phyloP scores from a whole-genome alignment of 768 basidiomycete species.

The Boletus rubroflammeus region DNA sequence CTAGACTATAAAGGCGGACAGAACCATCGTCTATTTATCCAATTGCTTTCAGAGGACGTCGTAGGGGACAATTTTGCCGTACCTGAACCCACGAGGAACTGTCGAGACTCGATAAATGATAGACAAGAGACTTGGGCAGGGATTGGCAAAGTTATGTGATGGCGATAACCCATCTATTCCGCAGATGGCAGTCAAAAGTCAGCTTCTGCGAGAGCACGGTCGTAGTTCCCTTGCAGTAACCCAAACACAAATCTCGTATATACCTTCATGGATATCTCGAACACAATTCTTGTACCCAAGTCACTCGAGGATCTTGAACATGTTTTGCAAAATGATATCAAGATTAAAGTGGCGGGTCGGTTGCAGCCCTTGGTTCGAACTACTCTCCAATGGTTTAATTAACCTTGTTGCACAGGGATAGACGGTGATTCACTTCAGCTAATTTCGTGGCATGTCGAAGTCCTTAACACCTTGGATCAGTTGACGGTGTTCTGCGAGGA shows the following conservation, averaged over 20 bases:
- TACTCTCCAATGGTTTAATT: background rate
- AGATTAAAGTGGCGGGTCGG: constrained; percentile 92
- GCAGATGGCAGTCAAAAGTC: background rate
- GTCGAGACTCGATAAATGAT: constrained; percentile 44
- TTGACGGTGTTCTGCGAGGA: constrained; percentile 92
- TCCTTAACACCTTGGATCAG: constrained; percentile 37
- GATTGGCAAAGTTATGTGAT: constrained; percentile 32
- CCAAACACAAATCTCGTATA: background rate
- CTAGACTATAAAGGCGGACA: constrained; percentile 60
- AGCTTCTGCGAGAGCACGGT: no score
- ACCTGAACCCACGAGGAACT: constrained; percentile 65
- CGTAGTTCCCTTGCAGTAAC: background rate
- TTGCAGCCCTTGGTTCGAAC: constrained; percentile 6
- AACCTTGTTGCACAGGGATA: constrained; percentile 39
- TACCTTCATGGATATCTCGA: constrained; percentile 12
- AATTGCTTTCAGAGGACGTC: constrained; percentile 1
- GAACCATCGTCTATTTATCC: constrained; percentile 59
- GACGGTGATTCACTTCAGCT: constrained; percentile 51
- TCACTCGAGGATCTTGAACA: constrained; percentile 55
- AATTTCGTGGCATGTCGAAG: background rate
- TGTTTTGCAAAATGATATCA: constrained; percentile 60
- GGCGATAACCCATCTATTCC: constrained; percentile 10
- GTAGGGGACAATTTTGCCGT: constrained; percentile 6
- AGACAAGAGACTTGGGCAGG: constrained; percentile 55
- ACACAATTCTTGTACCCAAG: constrained; percentile 39